These are phyloP conservation scores for Globisporangium orthogonon DNA, from an alignment of 352 stramenopile genomes.

Conservation along the genomic window DNA sequence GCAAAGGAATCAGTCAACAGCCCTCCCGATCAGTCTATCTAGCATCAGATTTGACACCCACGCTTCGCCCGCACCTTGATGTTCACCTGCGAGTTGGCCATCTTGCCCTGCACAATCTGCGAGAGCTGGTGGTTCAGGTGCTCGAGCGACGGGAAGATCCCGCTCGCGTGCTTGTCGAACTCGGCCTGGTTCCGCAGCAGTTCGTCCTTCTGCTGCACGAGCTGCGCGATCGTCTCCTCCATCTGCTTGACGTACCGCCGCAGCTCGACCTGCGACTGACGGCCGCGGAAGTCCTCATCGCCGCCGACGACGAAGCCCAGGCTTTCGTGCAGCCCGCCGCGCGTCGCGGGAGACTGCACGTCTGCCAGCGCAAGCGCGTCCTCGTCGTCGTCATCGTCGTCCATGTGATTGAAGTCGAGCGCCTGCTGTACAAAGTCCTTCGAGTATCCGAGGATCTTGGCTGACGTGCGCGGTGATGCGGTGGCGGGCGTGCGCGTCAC, in stretches of 20 bases:
- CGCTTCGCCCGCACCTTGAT: slow-evolving; percentile 22
- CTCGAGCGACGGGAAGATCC: slow-evolving; percentile 76
- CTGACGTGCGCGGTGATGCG: slow-evolving; percentile 34
- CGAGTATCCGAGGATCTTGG: slow-evolving; percentile 58
- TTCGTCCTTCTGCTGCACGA: slow-evolving; percentile 76
- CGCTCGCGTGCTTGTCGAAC: slow-evolving; percentile 81
- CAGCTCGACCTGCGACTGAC: slow-evolving; percentile 39
- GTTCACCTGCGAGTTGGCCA: slow-evolving; percentile 40
- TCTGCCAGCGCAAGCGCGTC: background rate
- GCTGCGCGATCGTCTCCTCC: slow-evolving; percentile 70
- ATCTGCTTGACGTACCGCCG: slow-evolving; percentile 74
- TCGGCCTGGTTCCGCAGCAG: slow-evolving; percentile 66
- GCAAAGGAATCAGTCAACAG: too few relatives aligned
- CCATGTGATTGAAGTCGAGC: slow-evolving; percentile 59
- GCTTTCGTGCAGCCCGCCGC: slow-evolving; percentile 3
- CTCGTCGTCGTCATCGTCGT: slow-evolving; percentile 38
- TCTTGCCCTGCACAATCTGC: slow-evolving; percentile 67
- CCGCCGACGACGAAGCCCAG: slow-evolving; percentile 15
- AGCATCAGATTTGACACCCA: too few relatives aligned
- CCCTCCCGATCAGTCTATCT: background rate
- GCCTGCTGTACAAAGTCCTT: slow-evolving; percentile 72
- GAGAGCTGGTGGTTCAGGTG: slow-evolving; percentile 74
- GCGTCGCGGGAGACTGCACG: slow-evolving; percentile 9
- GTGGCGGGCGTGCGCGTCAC: slow-evolving; percentile 17
- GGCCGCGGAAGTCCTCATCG: slow-evolving; percentile 17